These are phyloP conservation scores for Hortaea werneckii DNA, from an alignment of 2,329 filamentous ascomycete genomes.

Conservation along the genomic window DNA sequence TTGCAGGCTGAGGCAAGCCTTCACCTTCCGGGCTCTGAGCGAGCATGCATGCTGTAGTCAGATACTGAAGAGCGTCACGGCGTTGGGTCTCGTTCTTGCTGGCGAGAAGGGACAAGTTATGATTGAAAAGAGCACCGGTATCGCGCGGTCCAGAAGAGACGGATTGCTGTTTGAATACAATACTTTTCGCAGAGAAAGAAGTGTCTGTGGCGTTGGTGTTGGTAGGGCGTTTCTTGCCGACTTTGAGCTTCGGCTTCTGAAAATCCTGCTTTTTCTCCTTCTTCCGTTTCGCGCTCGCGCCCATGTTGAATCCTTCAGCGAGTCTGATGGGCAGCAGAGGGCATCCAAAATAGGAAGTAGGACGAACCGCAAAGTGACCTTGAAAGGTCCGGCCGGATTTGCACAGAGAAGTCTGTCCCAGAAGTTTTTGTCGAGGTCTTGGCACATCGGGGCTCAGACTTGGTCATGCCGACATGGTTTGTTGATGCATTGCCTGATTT, in stretches of 20 bases:
- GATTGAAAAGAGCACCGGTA: conserved; percentile 63
- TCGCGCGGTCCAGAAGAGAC: conserved; percentile 65
- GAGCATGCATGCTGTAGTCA: conserved; percentile 60
- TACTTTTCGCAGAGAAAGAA: conserved; percentile 85
- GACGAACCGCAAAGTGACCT: background rate
- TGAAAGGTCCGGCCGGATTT: background rate
- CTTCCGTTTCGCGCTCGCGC: conserved; percentile 79
- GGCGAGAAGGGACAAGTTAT: conserved; percentile 71
- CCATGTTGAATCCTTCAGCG: conserved; percentile 40
- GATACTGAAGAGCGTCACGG: conserved; percentile 70
- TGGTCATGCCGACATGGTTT: background rate
- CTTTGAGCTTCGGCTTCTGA: conserved; percentile 89
- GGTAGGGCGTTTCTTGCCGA: conserved; percentile 83
- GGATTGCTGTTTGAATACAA: conserved; percentile 84
- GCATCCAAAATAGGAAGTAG: too few relatives aligned
- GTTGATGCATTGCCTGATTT: background rate
- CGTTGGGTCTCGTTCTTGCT: conserved; percentile 79
- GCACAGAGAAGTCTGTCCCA: background rate
- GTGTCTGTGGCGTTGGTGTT: conserved; percentile 89
- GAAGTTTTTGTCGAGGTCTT: conserved; percentile 1
- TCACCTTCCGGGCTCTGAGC: conserved; percentile 35
- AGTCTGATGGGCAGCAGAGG: too few relatives aligned
- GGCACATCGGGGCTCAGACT: background rate
- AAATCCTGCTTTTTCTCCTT: conserved; percentile 97
- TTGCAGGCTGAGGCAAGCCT: conserved; percentile 59